Conservation (phyloP, 2,329 filamentous ascomycete species). For the Fusarium haematococcum region DNA sequence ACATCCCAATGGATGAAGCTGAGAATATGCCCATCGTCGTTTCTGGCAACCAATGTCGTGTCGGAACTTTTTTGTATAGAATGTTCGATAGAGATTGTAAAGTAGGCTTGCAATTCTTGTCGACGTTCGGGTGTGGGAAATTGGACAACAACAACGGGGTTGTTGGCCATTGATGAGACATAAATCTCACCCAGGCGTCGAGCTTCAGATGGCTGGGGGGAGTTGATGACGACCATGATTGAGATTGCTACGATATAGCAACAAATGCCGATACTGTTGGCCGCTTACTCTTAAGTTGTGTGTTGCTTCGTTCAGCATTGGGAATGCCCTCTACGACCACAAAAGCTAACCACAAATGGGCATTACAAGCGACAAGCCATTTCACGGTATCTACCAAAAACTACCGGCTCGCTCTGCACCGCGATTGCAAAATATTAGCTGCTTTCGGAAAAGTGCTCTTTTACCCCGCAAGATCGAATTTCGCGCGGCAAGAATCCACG, state of each 20-base stretch:
- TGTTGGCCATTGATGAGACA: background rate
- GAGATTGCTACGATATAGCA: background rate
- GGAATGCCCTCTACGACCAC: background rate
- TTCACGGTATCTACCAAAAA: background rate
- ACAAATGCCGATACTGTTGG: background rate
- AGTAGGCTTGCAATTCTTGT: background rate
- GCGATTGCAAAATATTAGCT: background rate
- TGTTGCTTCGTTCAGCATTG: background rate
- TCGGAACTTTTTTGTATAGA: background rate
- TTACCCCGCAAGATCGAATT: background rate
- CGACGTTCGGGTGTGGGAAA: background rate
- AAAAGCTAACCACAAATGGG: background rate
- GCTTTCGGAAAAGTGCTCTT: background rate
- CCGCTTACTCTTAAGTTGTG: background rate
- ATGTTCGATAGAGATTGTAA: background rate
- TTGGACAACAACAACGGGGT: background rate
- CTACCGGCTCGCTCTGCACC: background rate
- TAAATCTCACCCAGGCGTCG: background rate
- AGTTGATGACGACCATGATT: background rate
- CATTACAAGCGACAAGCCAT: background rate
- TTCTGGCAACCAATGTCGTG: background rate
- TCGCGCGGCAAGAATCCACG: background rate
- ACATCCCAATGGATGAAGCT: background rate
- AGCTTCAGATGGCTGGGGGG: background rate
- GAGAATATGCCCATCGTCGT: background rate